Base-by-base conservation (phyloP, 805 yeast genomes). In the Candida pseudofarinosa region DNA sequence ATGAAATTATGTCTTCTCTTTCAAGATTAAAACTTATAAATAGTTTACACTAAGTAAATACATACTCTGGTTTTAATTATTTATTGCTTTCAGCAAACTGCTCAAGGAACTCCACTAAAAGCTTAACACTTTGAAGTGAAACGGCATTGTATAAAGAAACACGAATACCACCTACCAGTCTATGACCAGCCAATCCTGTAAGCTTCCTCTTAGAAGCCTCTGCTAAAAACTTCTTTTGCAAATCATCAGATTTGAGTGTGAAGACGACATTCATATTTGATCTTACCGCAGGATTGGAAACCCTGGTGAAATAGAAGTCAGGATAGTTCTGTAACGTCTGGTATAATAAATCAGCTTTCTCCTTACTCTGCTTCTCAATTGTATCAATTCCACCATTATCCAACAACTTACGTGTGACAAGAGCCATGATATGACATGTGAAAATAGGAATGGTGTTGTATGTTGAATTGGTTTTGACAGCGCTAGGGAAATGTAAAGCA, bases 111-210 rank as follows among this genome's bases (percentile, higher is more conserved):
- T 71, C 66, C 31, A 74, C 80, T 51, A 88, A 69, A 43, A 69
- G 53, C 47, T 79, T 67, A 20, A 80, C 83, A 54, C 87, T 79
- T 17, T 75, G 72, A 38, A 79, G 67, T 3, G 81, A 62, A 40
- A 93, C 85, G 13, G 98, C 97, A 58, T 93, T 91, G 65, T 91
- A 90, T 42, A 89, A 70, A 12, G 97, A 89, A 13, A 95, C 90
- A 65, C 99, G 83, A 66, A 93, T 85, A 23, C 99, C 99, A 40
- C 98, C 98, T 35, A 91, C 98, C 3, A 96, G 88, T 62, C 98
- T 80, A 66, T 91, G 98, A 34, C 99, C 98, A 67, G 89, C 87
- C 56, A 91, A 74, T 4, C 97, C 98, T 4, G 81, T 69, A 48
- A 93, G 72, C 1, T 78, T 74, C 43, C 51, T 58, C 19, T 62